These are phyloP conservation scores for Rhazya stricta DNA, from an alignment of 257 asterid species.

Conservation along the genomic window DNA sequence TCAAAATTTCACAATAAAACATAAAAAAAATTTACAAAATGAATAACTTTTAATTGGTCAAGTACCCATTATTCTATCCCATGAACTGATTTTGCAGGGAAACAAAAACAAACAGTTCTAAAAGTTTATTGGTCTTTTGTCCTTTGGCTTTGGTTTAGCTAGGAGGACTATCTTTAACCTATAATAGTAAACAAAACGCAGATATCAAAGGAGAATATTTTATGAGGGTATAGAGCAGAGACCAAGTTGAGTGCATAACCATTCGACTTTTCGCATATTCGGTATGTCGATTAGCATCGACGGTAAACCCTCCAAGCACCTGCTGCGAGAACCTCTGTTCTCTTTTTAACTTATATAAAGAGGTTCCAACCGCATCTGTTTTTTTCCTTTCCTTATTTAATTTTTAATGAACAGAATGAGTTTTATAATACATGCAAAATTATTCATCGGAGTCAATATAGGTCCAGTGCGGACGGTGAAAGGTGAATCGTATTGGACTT, in stretches of 20 bases:
- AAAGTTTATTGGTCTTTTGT: constrained; percentile 20
- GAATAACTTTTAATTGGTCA: too few relatives aligned
- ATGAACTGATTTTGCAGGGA: not conserved
- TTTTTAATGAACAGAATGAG: too few relatives aligned
- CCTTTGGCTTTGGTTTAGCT: constrained; percentile 22
- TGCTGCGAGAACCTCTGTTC: not conserved
- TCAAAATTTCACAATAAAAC: too few relatives aligned
- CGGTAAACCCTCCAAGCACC: constrained; percentile 36
- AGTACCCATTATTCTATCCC: too few relatives aligned
- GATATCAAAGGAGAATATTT: not conserved
- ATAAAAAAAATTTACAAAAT: too few relatives aligned
- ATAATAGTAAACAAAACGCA: constrained; percentile 17
- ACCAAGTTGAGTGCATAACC: constrained; percentile 21
- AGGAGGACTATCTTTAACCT: constrained; percentile 10
- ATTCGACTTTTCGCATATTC: constrained; percentile 19
- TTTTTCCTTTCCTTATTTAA: too few relatives aligned
- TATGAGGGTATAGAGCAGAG: constrained; percentile 8
- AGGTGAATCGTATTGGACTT: too few relatives aligned
- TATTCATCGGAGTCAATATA: too few relatives aligned
- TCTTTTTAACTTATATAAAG: too few relatives aligned
- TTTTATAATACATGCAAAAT: too few relatives aligned
- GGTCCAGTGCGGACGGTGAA: too few relatives aligned
- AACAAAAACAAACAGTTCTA: not conserved
- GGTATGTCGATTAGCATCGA: constrained; percentile 7
- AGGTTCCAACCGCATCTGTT: too few relatives aligned